Evolutionary conservation across 257 asterid species (phyloP).

Genomic region (Gynochthodes officinalis): DNA sequence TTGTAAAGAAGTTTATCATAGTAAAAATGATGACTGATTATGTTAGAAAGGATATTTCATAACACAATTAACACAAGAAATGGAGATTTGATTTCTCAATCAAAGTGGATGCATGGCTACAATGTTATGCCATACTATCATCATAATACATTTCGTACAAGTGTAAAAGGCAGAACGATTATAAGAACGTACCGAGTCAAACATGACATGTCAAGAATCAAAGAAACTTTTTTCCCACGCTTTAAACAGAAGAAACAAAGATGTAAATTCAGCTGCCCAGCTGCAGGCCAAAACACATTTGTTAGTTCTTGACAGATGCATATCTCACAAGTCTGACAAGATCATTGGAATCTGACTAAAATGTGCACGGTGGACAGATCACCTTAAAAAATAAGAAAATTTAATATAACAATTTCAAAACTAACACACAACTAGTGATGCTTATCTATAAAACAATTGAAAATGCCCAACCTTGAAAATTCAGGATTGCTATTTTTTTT

Average conservation of each 20-base stretch:
- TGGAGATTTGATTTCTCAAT: not conserved
- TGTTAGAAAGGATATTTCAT: not conserved
- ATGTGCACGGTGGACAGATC: not conserved
- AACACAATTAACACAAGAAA: not conserved
- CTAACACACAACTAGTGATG: no score
- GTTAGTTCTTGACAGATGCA: slow-evolving; percentile 13
- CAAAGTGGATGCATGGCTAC: not conserved
- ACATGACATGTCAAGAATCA: slow-evolving; percentile 75
- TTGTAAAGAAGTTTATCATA: no score
- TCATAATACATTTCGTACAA: not conserved
- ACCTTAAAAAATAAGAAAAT: no score
- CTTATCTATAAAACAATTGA: no score
- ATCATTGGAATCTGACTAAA: not conserved
- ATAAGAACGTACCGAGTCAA: slow-evolving; percentile 57
- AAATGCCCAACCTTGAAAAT: not conserved
- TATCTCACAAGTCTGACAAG: not conserved
- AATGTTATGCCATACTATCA: not conserved
- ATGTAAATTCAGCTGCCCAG: slow-evolving; percentile 54
- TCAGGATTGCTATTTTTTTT: not conserved
- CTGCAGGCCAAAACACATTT: slow-evolving; percentile 44
- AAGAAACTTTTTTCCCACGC: slow-evolving; percentile 52
- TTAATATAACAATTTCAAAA: not conserved
- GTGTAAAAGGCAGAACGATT: slow-evolving; percentile 9
- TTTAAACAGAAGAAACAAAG: slow-evolving; percentile 53
- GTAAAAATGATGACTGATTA: not conserved